Evolutionary conservation across 2,329 filamentous ascomycete genomes (phyloP).

Genomic region (Arthrobotrys iridis): DNA sequence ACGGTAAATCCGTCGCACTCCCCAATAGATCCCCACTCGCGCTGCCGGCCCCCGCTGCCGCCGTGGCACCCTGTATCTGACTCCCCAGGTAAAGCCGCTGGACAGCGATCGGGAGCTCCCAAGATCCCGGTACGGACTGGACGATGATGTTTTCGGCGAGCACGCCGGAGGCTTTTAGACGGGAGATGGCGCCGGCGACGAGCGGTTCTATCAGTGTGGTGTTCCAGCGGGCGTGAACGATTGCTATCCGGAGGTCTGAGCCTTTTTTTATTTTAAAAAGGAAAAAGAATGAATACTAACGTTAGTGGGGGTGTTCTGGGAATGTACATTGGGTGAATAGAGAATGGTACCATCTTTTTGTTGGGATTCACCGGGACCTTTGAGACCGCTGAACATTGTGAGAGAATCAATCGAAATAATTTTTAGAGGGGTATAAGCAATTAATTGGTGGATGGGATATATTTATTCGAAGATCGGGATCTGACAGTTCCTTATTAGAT

Average conservation of each 20-base stretch:
- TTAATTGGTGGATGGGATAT: too few relatives aligned
- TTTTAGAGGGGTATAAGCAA: too few relatives aligned
- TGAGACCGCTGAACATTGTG: constrained; percentile 57
- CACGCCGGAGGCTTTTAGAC: constrained; percentile 81
- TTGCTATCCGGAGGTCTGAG: constrained; percentile 83
- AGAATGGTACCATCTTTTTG: constrained; percentile 56
- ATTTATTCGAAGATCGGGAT: too few relatives aligned
- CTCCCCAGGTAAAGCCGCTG: constrained; percentile 88
- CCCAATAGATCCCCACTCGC: constrained; percentile 77
- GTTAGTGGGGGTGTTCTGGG: not conserved
- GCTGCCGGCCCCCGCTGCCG: constrained; percentile 67
- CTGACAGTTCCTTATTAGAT: too few relatives aligned
- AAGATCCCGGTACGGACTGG: constrained; percentile 90
- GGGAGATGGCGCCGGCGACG: constrained; percentile 79
- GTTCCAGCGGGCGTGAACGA: constrained; percentile 98
- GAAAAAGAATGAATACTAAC: not conserved
- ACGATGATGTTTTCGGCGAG: constrained; percentile 86
- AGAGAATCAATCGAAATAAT: too few relatives aligned
- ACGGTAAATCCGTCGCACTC: constrained; percentile 61
- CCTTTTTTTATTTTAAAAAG: constrained; percentile 61
- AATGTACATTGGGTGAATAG: not conserved
- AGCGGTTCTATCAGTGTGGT: constrained; percentile 84
- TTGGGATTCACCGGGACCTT: constrained; percentile 57
- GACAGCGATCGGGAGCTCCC: constrained; percentile 91
- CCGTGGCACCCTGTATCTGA: constrained; percentile 78